Conservation (phyloP, 116 monocot species). For the Trichopus zeylanicus region DNA sequence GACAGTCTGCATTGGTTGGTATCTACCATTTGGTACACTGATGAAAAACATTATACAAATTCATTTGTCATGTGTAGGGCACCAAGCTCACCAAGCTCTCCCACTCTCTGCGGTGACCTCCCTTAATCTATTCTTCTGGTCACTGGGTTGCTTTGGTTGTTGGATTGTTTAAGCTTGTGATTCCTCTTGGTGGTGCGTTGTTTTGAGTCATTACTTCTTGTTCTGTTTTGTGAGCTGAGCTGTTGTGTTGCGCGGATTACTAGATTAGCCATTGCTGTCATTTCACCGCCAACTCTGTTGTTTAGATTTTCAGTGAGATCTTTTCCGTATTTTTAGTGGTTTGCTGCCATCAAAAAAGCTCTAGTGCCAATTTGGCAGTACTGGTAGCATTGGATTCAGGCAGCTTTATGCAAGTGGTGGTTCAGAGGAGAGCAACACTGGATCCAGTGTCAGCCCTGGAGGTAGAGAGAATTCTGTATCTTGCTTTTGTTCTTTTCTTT, state of each 20-base stretch:
- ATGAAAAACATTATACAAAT: too few relatives aligned
- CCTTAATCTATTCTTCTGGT: not conserved
- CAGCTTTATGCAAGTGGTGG: not conserved
- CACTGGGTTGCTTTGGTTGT: not conserved
- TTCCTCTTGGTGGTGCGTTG: too few relatives aligned
- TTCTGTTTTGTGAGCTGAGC: not conserved
- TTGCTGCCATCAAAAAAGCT: not conserved
- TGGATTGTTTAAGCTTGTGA: not conserved
- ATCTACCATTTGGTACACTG: too few relatives aligned
- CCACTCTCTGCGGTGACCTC: too few relatives aligned
- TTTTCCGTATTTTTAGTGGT: not conserved
- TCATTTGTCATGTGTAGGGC: too few relatives aligned
- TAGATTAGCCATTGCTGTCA: too few relatives aligned
- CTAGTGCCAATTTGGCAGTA: conserved; percentile 1
- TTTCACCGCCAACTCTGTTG: not conserved
- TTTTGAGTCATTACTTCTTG: not conserved
- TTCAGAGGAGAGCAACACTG: not conserved
- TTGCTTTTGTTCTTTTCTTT: not conserved
- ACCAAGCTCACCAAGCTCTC: too few relatives aligned
- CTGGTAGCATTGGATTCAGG: not conserved
- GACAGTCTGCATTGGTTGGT: too few relatives aligned
- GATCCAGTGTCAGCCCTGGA: not conserved
- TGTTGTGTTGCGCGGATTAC: too few relatives aligned
- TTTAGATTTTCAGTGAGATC: not conserved
- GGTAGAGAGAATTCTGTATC: not conserved